A percentile compares a stretch with the other conserved stretches of the same genome.
Conservation (phyloP, 495 filamentous ascomycete species). For the Chaetomidium leptoderma region DNA sequence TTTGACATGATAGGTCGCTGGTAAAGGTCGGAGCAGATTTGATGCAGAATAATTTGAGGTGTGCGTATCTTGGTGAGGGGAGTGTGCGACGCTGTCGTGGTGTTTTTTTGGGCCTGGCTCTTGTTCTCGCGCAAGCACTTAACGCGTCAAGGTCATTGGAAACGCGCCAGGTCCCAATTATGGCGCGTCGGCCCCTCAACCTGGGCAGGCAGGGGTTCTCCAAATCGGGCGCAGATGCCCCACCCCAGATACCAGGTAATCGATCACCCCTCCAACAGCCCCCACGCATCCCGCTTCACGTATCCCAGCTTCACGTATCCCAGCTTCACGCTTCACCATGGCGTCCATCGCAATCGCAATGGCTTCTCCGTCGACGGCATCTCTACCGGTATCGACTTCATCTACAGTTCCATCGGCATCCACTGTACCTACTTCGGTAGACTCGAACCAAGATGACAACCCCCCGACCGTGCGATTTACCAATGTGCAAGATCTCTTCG, state of each 20-base stretch:
- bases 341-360: not conserved
- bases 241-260: no score
- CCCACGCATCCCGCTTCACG: not conserved
- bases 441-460: not conserved
- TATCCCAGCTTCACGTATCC: not conserved
- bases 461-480: not conserved
- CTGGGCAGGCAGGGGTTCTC: not conserved
- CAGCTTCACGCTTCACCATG: not conserved
- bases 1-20: conserved; percentile 52
- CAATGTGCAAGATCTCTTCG: not conserved
- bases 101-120: not conserved
- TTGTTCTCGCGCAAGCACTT: conserved; percentile 10
- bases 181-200: conserved; percentile 3
- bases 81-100: no score
- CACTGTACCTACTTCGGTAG: not conserved
- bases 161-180: not conserved
- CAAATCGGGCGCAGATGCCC: not conserved
- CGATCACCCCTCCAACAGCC: not conserved
- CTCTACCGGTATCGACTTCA: not conserved
- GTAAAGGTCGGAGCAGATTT: no score
- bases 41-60: not conserved
- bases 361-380: not conserved
- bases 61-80: not conserved
- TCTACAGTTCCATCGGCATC: not conserved
- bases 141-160: conserved; percentile 14